phyloP scores from a whole-genome alignment of 176 grass and related monocot species.

The Oryza glumipatula region DNA sequence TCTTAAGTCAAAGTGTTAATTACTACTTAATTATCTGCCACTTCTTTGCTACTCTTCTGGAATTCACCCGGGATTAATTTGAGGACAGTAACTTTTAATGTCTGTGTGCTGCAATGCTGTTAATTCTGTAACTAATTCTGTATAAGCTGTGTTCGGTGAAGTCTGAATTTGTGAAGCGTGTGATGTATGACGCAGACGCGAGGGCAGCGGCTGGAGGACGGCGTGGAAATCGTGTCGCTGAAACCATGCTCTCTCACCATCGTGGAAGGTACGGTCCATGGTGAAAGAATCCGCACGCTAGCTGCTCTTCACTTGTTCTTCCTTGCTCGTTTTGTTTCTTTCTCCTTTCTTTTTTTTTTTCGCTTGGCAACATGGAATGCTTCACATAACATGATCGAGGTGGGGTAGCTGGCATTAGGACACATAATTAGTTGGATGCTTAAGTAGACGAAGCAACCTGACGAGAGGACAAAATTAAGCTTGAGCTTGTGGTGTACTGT shows the following conservation, averaged over 20 bases:
- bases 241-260: slow-evolving; percentile 75
- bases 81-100: not conserved
- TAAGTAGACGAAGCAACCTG: not conserved
- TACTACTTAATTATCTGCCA: not conserved
- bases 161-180: not conserved
- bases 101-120: not conserved
- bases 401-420: slow-evolving; percentile 9
- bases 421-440: not conserved
- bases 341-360: not conserved
- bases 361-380: not conserved
- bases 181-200: slow-evolving; percentile 59
- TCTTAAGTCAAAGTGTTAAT: not conserved
- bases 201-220: slow-evolving; percentile 67
- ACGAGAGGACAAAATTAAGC: not conserved
- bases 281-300: slow-evolving; percentile 12
- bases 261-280: slow-evolving; percentile 72
- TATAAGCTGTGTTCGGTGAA: not conserved
- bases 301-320: not conserved
- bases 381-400: slow-evolving; percentile 3
- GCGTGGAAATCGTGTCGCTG: slow-evolving; percentile 76
- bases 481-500: not conserved
- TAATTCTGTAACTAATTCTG: not conserved
- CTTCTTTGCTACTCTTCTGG: not conserved
- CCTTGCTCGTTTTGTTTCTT: not conserved
- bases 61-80: not conserved